Percentiles rank a stretch among this genome's conserved stretches.
These are phyloP conservation scores for Ceratocystis huliohia DNA, from an alignment of 2,329 filamentous ascomycete species.

Conservation along the genomic window DNA sequence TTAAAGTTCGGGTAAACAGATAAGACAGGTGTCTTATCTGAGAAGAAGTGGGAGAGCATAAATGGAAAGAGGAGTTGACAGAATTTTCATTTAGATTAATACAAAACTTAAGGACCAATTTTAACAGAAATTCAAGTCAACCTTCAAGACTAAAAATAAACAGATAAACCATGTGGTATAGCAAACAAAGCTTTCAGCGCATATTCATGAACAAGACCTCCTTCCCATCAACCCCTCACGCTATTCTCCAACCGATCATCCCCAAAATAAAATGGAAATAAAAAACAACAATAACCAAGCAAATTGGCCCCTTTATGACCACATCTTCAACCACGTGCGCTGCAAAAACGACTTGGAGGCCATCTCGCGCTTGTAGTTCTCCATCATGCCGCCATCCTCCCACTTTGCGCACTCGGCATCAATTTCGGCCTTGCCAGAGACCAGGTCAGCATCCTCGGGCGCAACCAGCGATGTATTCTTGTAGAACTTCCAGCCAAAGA, in stretches of 20 bases:
- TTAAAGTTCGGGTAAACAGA: too few relatives aligned
- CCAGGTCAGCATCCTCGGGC: slow-evolving; percentile 47
- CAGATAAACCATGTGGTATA: not conserved
- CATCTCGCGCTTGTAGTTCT: slow-evolving; percentile 31
- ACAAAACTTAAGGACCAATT: too few relatives aligned
- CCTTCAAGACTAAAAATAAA: not conserved
- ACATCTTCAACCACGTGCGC: slow-evolving; percentile 31
- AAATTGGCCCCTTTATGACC: slow-evolving; percentile 26
- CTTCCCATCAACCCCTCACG: not conserved
- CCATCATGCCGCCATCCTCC: slow-evolving; percentile 36
- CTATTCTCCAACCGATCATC: not conserved
- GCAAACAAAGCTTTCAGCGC: not conserved
- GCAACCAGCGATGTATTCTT: slow-evolving; percentile 46
- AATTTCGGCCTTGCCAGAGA: slow-evolving; percentile 51
- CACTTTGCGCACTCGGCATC: slow-evolving; percentile 40
- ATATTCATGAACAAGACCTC: not conserved
- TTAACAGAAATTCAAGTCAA: not conserved
- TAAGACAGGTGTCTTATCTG: too few relatives aligned
- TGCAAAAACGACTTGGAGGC: slow-evolving; percentile 29
- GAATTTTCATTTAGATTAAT: too few relatives aligned
- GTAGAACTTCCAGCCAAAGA: slow-evolving; percentile 52
- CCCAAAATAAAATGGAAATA: not conserved
- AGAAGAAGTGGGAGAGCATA: too few relatives aligned
- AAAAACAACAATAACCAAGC: not conserved
- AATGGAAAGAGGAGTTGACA: too few relatives aligned